Base-by-base conservation (phyloP, 805 yeast species). In the Clavispora fructus region DNA sequence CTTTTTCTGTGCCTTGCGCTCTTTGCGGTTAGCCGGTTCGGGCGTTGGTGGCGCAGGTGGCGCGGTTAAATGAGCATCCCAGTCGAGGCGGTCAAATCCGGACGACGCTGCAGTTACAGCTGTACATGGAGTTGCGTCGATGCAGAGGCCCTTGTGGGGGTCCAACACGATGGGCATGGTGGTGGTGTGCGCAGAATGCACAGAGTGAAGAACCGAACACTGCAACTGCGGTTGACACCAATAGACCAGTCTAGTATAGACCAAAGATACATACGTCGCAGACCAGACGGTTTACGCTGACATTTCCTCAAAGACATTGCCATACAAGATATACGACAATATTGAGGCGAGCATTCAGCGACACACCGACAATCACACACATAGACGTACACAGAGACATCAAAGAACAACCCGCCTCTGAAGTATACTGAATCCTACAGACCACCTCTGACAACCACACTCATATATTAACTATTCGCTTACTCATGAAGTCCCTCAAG, bases 91-190 rank as follows among this genome's bases (percentile, higher is more conserved):
- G 31, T 51, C 56, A 13, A 53, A 45, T 7, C 56, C 56, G 17
- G 43, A 43, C 14, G 53, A 37, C 14, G 28, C 26, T 16, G 23
- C 9, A 4, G 37, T 6, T 6, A 16, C 37, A 17, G 25, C 25
- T 10, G 23, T 4, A 13, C 37, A 33, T 16, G 37, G 13, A 16
- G 37, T 14, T 16, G 37, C 25, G 37, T 33, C 48, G 31, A 47
- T 41, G 33, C 60, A 57, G 49, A 54, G 40, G 6, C 63, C 63
- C 17, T 51, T 58, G 47, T 47, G 39, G 29, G 54, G 43, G 43
- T 57, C 49, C 41, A 51, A 49, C 14, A 55, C 45, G 41, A 51
- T 42, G 47, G 40, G 48, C 51, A 50, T 46, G 43, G 25, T 33
- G 37, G 37, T 33, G 37, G 37, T 33, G 37, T 33, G 37, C 37